phyloP scores from a whole-genome alignment of 345 rosid species.

The Lenwebbia sp. region DNA sequence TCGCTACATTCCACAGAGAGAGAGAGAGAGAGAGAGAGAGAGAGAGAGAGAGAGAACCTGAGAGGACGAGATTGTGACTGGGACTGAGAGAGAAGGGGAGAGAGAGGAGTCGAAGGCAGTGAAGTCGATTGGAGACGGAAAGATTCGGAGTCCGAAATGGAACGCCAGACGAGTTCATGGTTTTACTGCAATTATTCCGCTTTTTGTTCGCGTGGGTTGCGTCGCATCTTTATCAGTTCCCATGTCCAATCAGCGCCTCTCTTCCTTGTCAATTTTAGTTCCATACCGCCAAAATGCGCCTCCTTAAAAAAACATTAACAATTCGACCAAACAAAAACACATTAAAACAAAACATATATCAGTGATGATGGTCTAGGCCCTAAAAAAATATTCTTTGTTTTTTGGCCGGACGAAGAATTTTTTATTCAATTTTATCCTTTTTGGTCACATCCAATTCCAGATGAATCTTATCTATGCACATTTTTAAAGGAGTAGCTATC shows the following conservation, averaged over 20 bases:
- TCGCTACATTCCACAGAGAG: neutral
- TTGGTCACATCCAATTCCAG: neutral
- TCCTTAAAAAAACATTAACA: neutral
- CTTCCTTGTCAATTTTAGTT: neutral
- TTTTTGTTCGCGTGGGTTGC: neutral
- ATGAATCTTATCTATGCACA: neutral
- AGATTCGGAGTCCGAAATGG: neutral
- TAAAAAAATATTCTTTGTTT: no score
- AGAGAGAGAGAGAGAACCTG: constrained; percentile 11
- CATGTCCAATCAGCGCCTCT: neutral
- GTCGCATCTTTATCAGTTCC: neutral
- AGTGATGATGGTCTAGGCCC: no score
- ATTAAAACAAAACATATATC: no score
- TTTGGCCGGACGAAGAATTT: neutral
- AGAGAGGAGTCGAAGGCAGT: neutral
- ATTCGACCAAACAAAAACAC: neutral
- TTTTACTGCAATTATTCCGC: neutral
- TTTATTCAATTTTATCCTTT: neutral
- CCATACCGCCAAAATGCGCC: neutral
- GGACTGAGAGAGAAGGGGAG: neutral
- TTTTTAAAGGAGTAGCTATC: neutral
- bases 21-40: neutral
- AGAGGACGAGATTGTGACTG: neutral
- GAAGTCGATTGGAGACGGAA: neutral
- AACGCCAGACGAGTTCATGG: neutral